Evolutionary conservation across 1,139 yeast genomes (phyloP), one percentile per base, ranked within the genome.

Genomic region (Blastobotrys proliferans): DNA sequence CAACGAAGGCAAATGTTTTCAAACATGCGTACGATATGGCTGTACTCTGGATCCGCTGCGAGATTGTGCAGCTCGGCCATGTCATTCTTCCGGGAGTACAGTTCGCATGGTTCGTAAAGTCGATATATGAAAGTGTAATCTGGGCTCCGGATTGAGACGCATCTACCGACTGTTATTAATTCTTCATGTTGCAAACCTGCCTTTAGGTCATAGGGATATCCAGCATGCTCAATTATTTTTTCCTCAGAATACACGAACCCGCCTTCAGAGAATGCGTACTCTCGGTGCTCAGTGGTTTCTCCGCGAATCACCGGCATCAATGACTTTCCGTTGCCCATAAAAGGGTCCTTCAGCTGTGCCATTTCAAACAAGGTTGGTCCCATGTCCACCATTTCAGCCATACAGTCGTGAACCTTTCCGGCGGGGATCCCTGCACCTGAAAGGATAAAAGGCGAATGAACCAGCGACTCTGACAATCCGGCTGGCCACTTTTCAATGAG

Each of bases 381-480:
- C 34, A 30, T 30, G 17, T 30, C 34, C 19, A 30, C 21, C 34
- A 30, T 30, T 13, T 30, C 34, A 6, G 34, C 34, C 34, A 30
- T 30, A 17, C 34, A 30, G 17, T 30, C 34, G 17, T 30, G 34
- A 6, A 30, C 34, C 21, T 30, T 14, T 9, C 20, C 20, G 8
- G 13, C 11, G 13, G 34, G 34, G 13, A 30, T 30, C 19, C 34
- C 34, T 5, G 34, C 21, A 6, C 34, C 34, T 8, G 18, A 16
- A 6, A 30, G 6, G 31, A 30, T 30, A 16, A 30, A 30, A 8
- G 34, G 34, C 8, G 34, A 30, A 13, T 30, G 34, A 6, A 30
- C 34, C 9, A 30, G n/a, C 8, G 34, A 30, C 13, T 30, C 34
- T 6, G 34, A 30, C 6, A 30, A 8, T 13, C 34, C 34, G 20